Base-by-base conservation (phyloP, 2,329 filamentous ascomycete species). In the Diaporthe vexans region DNA sequence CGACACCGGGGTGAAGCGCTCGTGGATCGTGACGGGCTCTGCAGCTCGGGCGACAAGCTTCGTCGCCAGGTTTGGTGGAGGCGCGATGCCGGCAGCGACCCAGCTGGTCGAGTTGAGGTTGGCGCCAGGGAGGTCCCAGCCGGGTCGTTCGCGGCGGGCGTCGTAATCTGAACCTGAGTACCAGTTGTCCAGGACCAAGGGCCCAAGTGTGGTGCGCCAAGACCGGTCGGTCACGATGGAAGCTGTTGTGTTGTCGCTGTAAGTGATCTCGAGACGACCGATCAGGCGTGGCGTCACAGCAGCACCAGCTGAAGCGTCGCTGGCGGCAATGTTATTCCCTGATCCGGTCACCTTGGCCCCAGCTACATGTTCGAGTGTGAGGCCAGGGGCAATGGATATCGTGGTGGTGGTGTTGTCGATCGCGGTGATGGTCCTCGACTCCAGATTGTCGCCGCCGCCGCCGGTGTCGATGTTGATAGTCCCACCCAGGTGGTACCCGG, bases 221-320 rank as follows among this genome's bases (percentile, higher is more conserved):
- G 65, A 70, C 43, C 72, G 72, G 46, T 73, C 29, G 52, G 72
- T 73, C 26, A 73, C 72, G 43, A 73, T 70, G 65, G 51, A 21
- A 19, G 15, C 21, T 11, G 63, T 52, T 5, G 15, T 73, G 29
- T 43, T 65, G 17, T 73, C 63, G 37, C 6, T 43, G 46, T 61
- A 73, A n/a, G 43, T 63, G 63, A 73, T 73, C 54, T 73, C 72
- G 13, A 73, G 65, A 52, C 72, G 72, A n/a, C 63, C 72, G 54
- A 73, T 73, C n/a, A 73, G 37, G 63, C 72, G 72, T 8, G 72
- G 72, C 3, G 72, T 73, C 51, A 73, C 72, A 21, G 72, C 72
- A 40, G 72, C 63, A 24, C 72, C 72, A 29, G 72, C 72, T 43
- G 72, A 73, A 19, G 72, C 35, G 29, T 73, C 72, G 40, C 65